These are phyloP conservation scores for Neofusicoccum cordaticola DNA, from an alignment of 2,329 filamentous ascomycete species.

Conservation along the genomic window DNA sequence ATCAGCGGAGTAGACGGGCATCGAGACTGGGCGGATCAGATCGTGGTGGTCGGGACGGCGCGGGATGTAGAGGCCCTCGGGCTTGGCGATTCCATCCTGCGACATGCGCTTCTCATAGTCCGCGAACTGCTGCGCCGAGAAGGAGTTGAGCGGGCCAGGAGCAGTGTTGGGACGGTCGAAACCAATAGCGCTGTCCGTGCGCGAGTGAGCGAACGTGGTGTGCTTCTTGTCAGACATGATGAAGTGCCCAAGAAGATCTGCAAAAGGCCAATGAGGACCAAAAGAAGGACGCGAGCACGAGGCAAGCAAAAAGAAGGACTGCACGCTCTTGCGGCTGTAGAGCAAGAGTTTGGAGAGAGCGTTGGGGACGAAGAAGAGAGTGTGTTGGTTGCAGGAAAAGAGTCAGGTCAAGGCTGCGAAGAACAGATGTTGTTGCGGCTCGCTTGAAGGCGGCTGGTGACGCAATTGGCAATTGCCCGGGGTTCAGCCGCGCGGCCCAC, in stretches of 20 bases:
- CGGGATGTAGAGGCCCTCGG: not conserved
- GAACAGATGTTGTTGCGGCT: not conserved
- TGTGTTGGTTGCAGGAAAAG: not conserved
- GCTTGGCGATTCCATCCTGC: not conserved
- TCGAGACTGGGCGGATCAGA: not conserved
- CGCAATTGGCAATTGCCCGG: not conserved
- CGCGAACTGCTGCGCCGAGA: slow-evolving; percentile 7
- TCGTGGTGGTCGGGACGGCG: not conserved
- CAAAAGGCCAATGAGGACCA: not conserved
- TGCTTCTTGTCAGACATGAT: not conserved
- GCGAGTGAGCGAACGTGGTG: not conserved
- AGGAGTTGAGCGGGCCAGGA: not conserved
- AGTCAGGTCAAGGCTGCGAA: not conserved
- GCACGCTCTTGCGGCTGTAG: too few relatives aligned
- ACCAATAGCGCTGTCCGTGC: not conserved
- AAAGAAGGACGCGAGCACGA: not conserved
- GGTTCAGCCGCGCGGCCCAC: not conserved
- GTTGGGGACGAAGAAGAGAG: not conserved
- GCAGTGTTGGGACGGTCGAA: not conserved
- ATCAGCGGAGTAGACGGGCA: not conserved
- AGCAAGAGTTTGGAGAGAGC: not conserved
- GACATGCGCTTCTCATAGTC: slow-evolving; percentile 13
- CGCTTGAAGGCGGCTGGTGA: not conserved
- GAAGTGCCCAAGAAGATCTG: not conserved
- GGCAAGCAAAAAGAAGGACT: not conserved